Evolutionary conservation across 805 yeast genomes (phyloP), one percentile per base, ranked within the genome.

Genomic region (Maudiozyma barnettii): DNA sequence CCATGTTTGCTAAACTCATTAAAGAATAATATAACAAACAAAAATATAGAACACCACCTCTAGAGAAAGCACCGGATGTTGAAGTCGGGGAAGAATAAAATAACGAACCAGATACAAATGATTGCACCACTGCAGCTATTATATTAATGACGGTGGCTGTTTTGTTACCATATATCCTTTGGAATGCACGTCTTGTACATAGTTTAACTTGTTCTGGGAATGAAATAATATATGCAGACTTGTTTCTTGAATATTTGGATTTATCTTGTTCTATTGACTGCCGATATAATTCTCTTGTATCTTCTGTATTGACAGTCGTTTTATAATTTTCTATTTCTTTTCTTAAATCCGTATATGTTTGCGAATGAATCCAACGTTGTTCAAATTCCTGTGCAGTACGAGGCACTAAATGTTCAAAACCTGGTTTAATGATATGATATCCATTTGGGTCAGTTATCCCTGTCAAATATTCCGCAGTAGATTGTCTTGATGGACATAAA

Each of bases 11-110:
- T 26, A 76, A 52, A 39, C 76, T 73, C 69, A 73, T 68, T 54
- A 77, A 67, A 5, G 74, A 63, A 58, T 71, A 73, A 60, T 77
- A 79, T 49, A 83, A 66, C 10, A 79, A 66, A 38, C 79, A 69
- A 56, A 81, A 82, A 64, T 78, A 82, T 2, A 81, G 54, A 20
- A 75, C 70, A 57, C 86, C 85, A 50, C 84, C 82, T 52, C 87
- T 71, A 8, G 82, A 73, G 55, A 78, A 83, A 5, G 84, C 79
- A 39, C 84, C 82, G 8, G 57, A 45, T 0, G 86, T 81, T 26
- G 67, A 50, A 4, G 65, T 61, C 1, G 79, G 74, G 16, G 79
- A 64, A 44, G 76, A 68, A 61, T 73, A 80, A 62, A 73, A 83
- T 54, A 83, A 63, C 0, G 89, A 82, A 26, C 87, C 85, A 10